Evolutionary conservation across 169 alveolate genomes (phyloP), one percentile per base, ranked within the genome.

Genomic region (Cryptosporidium baileyi): DNA sequence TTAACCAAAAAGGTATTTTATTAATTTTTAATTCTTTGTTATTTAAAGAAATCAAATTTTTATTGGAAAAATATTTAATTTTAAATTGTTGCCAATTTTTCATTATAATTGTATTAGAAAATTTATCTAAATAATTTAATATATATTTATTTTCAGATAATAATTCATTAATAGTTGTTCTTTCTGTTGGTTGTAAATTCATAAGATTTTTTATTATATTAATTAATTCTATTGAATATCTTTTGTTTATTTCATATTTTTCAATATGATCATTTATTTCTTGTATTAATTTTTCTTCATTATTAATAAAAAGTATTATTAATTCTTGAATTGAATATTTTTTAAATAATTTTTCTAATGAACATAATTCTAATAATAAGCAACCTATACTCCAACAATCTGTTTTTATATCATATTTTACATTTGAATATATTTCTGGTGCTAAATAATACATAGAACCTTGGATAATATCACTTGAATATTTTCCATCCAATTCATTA

Each of bases 321-420:
- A 74, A 24, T 51, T 74, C 85, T 38, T 74, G 74, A 40, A 74
- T 11, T 13, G 85, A 36, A 24, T 38, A 57, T 28, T 57, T 74
- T 57, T 44, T 57, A 44, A 74, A 74, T 11, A 74, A 36, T 57
- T 19, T 51, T 19, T 74, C 65, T 2, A 74, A 13, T 15, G 67
- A 74, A 22, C 85, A 74, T 9, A 74, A 34, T 15, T 74, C 85
- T 17, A 74, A 6, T 38, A 74, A 15, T 41, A 74, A 54, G 54
- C 85, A 74, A 17, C 85, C 85, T 2, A 74, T 54, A 74, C 85
- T 74, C 85, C 85, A 74, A 30, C 4, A 54, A 22, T 74, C 85
- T n/a, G 61, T 54, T 36, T 41, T 52, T 41, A 22, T 74, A 34
- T 74, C 67, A 6, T 32, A 45, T 3, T 36, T 24, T 52, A 54